Base-by-base conservation (phyloP, 2,329 filamentous ascomycete genomes). In the Teratosphaeria epicoccoides region DNA sequence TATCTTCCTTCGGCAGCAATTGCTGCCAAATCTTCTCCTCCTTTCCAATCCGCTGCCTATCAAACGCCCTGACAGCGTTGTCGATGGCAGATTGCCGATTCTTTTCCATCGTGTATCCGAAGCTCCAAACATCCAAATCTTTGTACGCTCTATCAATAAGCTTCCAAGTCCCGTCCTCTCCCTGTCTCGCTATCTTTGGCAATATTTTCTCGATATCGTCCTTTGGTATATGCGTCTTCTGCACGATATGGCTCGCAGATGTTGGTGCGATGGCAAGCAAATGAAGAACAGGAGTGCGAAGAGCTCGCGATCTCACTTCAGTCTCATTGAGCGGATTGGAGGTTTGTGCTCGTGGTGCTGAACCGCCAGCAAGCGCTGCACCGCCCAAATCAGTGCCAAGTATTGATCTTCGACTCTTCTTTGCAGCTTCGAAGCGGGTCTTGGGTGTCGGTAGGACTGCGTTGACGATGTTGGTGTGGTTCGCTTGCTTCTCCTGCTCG, bases 21-120 rank as follows among this genome's bases (percentile, higher is more conserved):
- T 72, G 72, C 66, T 84, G 80, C 81, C 81, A 84, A 20, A 80
- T 68, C 61, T 77, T 77, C 61, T 84, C 81, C 33, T 77, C 73
- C 56, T 78, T 78, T 6, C 76, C 75, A 17, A 84, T 68, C 24
- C 81, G 73, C 66, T 79, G 73, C 49, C 81, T 75, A 65, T 84
- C 81, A 63, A 80, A 84, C 43, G 81, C 79, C 49, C 76, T 76
- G 60, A 83, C 76, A 50, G 81, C 80, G 66, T 78, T 78, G 56
- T 82, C 76, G 59, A 84, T 79, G 24, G 80, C 81, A 49, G 75
- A 69, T 55, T 82, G 71, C 17, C 81, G 73, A 52, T 83, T 77
- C 46, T 78, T 73, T 46, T 74, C 62, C 33, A 68, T 73, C 24
- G 72, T 73, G 64, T 83, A 84, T 11, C 72, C 73, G 61, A 84